Conservation (phyloP, 2,329 filamentous ascomycete genomes). For the Annulohypoxylon truncatum region DNA sequence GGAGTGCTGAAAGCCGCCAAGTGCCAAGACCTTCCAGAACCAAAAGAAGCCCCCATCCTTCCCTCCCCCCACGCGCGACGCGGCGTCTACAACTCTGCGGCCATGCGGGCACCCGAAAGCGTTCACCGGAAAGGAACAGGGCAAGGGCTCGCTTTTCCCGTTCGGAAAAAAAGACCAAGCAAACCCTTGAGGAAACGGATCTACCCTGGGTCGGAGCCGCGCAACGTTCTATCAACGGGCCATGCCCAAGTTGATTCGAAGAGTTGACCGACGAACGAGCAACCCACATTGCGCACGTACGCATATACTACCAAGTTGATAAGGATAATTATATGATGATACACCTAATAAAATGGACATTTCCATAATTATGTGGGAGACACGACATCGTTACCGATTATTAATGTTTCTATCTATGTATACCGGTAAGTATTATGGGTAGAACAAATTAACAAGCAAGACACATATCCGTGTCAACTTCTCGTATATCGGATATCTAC, state of each 20-base stretch:
- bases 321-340: constrained; percentile 4
- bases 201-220: constrained; percentile 38
- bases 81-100: constrained; percentile 1
- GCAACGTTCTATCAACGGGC: constrained; percentile 33
- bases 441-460: neutral
- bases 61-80: constrained; percentile 15
- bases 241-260: constrained; percentile 17
- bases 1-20: neutral
- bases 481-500: constrained; percentile 17
- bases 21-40: constrained; percentile 40
- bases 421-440: neutral
- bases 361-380: constrained; percentile 11
- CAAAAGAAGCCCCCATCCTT: constrained; percentile 15
- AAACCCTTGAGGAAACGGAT: constrained; percentile 8
- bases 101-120: constrained; percentile 29
- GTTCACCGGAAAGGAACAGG: constrained; percentile 37
- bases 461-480: neutral
- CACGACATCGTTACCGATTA: neutral
- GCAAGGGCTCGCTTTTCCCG: constrained; percentile 3
- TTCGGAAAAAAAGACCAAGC: constrained; percentile 9
- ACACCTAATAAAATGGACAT: constrained; percentile 1
- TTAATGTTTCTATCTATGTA: neutral
- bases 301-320: neutral
- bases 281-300: constrained; percentile 1
- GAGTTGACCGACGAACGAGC: neutral